Percentiles rank a stretch among this genome's conserved stretches.
phyloP scores from a whole-genome alignment of 495 filamentous ascomycete species.

The Elaphomyces granulatus region DNA sequence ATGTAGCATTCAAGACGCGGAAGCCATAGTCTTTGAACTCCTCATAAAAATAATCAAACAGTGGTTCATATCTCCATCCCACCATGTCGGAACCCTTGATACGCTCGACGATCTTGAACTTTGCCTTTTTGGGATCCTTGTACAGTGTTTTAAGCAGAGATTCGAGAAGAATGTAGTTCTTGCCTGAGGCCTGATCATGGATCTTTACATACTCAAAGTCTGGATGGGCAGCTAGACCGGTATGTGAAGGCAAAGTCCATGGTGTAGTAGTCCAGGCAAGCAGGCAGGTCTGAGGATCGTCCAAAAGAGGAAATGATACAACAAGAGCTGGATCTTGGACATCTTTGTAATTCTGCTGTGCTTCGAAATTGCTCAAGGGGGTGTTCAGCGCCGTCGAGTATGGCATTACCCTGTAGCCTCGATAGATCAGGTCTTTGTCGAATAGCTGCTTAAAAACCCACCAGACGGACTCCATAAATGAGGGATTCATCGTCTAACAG shows the following conservation, averaged over 20 bases:
- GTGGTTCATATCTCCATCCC: conserved; percentile 83
- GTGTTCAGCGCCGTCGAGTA: conserved; percentile 87
- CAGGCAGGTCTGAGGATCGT: conserved; percentile 58
- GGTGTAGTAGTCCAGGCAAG: conserved; percentile 94
- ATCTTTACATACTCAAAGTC: conserved; percentile 94
- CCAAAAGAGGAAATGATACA: conserved; percentile 69
- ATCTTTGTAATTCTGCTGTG: conserved; percentile 90
- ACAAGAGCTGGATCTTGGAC: conserved; percentile 87
- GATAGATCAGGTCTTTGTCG: conserved; percentile 79
- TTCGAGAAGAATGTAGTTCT: conserved; percentile 80
- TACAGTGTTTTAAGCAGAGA: conserved; percentile 74
- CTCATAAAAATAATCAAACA: conserved; percentile 89
- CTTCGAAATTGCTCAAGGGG: conserved; percentile 84
- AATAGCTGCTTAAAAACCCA: conserved; percentile 92
- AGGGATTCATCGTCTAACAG: conserved; percentile 67
- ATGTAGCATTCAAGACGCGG: conserved; percentile 69
- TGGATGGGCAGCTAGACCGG: conserved; percentile 66
- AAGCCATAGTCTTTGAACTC: conserved; percentile 85
- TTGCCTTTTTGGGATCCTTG: conserved; percentile 95
- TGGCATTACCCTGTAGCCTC: conserved; percentile 83
- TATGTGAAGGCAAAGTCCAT: conserved; percentile 86
- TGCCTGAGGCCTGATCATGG: conserved; percentile 62
- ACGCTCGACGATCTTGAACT: conserved; percentile 74
- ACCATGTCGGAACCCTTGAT: conserved; percentile 77
- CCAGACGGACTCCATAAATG: conserved; percentile 96